Evolutionary conservation across 2,329 filamentous ascomycete genomes (phyloP), one percentile per base, ranked within the genome.

Genomic region (Xenoacremonium recifei): DNA sequence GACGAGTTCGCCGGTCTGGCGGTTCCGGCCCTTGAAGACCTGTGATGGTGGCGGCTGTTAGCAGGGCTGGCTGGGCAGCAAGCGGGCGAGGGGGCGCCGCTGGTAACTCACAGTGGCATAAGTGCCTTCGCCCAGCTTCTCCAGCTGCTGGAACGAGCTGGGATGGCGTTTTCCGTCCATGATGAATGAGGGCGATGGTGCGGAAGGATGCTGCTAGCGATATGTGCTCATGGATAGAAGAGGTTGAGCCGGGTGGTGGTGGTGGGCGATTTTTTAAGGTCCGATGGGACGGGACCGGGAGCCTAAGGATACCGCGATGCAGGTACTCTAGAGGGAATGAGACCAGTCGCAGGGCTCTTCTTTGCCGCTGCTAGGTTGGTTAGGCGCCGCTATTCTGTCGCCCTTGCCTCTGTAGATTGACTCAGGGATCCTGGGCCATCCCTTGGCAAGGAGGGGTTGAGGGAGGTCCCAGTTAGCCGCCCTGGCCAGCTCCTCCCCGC

Each of bases 1-100:
- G 27, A 99, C 93, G 47, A 96, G 85, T 68, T 96, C 91, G 61
- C 93, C 93, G 0, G 93, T 97, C 68, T 97, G 91, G 56, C 93
- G 82, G 68, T 99, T 99, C 53, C 92, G 87, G 47, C 93, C 93
- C 75, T 99, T 96, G 80, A 97, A 99, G 33, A 99, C 91, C 91
- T 96, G 59, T 29, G 35, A 25, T 10, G 36, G 12, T 16, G 15
- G 23, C 23, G 7, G 23, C 23, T 27, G 9, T 27, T n/a, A n/a
- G n/a, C n/a, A n/a, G n/a, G n/a, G 23, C 9, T 27, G 23, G 13
- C 13, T 13, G 7, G 23, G 23, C 23, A 13, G 23, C 23, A 7
- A 13, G 23, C 7, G 23, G 23, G 9, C 23, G 23, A 13, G 13
- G 23, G 23, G 9, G 23, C 9, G 23, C 23, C 7, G 7, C 23